Base-by-base conservation (phyloP, 768 basidiomycete genomes). In the Chalciporus chontae region DNA sequence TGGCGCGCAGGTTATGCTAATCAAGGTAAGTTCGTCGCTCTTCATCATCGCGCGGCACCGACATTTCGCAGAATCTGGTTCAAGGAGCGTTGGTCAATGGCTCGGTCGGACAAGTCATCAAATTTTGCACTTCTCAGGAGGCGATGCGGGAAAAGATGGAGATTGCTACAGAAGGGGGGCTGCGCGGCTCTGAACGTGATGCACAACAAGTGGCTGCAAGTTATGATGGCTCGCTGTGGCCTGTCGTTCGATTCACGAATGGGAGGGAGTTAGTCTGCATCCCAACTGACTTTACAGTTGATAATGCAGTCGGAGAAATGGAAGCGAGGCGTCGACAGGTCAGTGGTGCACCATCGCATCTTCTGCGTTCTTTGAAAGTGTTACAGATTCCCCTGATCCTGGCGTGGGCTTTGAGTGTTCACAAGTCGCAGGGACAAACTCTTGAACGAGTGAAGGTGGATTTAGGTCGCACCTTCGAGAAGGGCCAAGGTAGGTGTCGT, bases 401-500 rank as follows among this genome's bases (percentile, higher is more conserved):
- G n/a, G 84, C 92, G 0, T 94, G 90, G 87, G 90, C 91, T 0
- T 73, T 94, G 63, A 86, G 84, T 42, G 83, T 94, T 31, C 90
- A 94, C 69, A 94, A 94, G 63, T 86, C 85, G 5, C 93, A 95
- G 34, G 93, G 93, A 0, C 92, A 94, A 66, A 94, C 93, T 0
- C 69, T 95, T 39, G 81, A 90, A 44, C 75, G 90, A 43, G 90
- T 94, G 49, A 87, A 84, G 51, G 87, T 94, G 4, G 83, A 94
- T 60, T 76, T 94, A 23, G 64, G 71, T 51, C 75, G 78, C 37
- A 85, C 81, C 1, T 95, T 95, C 69, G 93, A 88, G 64, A 84
- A 79, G 50, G 87, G 87, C 5, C 83, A 90, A 81, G 85, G 86
- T 83, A 43, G 44, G 63, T 44, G 19, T 19, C 32, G 6, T 15